These are phyloP conservation scores for Globisporangium alternatum DNA, from an alignment of 352 stramenopile species.

Conservation along the genomic window DNA sequence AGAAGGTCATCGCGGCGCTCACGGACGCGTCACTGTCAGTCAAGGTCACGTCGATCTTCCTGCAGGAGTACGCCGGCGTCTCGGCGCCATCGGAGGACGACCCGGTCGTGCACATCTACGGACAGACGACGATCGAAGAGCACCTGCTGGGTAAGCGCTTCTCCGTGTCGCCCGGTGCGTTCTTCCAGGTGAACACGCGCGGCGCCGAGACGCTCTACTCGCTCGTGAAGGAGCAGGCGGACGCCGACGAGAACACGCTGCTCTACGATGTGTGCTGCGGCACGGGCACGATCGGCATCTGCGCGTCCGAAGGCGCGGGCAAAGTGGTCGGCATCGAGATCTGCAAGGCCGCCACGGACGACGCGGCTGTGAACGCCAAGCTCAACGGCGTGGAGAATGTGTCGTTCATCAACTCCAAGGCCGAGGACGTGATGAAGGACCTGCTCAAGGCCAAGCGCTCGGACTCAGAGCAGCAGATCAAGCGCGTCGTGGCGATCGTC, in stretches of 20 bases:
- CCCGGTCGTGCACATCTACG: constrained; percentile 78
- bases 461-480: constrained; percentile 50
- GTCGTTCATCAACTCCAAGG: constrained; percentile 90
- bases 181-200: constrained; percentile 96
- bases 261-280: constrained; percentile 99
- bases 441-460: constrained; percentile 62
- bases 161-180: constrained; percentile 88
- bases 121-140: constrained; percentile 75
- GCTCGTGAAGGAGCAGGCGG: constrained; percentile 90
- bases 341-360: constrained; percentile 88
- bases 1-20: constrained; percentile 42
- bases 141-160: constrained; percentile 88
- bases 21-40: constrained; percentile 37
- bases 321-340: constrained; percentile 89
- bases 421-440: constrained; percentile 89
- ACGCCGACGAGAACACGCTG: constrained; percentile 73
- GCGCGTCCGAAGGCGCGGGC: constrained; percentile 73
- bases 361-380: constrained; percentile 84
- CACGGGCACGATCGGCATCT: constrained; percentile 98
- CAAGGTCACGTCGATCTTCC: constrained; percentile 87
- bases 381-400: constrained; percentile 87
- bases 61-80: constrained; percentile 92
- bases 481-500: constrained; percentile 93
- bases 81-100: constrained; percentile 88
- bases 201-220: constrained; percentile 95